A percentile compares a stretch with the other conserved stretches of the same genome.
Conservation (phyloP, 148 eudicot genomes). For the Dysphania ambrosioides region DNA sequence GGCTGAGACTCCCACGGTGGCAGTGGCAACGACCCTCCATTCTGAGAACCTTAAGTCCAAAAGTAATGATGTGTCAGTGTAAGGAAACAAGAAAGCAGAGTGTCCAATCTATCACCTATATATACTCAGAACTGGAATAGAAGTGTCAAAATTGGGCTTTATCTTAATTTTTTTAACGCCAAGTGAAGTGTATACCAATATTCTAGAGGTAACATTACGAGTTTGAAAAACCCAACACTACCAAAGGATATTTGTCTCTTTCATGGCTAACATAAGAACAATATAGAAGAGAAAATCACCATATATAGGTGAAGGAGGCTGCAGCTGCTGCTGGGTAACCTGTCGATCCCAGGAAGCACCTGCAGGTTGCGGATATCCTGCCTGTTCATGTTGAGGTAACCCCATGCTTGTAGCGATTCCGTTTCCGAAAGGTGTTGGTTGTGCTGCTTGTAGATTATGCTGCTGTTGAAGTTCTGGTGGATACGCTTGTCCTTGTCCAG, state of each 20-base stretch:
- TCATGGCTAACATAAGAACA: slow-evolving; percentile 6
- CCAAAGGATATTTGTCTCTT: not conserved
- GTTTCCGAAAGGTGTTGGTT: slow-evolving; percentile 45
- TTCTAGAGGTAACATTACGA: not conserved
- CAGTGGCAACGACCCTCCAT: slow-evolving; percentile 59
- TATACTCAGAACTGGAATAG: not conserved
- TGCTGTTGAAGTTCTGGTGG: slow-evolving; percentile 66
- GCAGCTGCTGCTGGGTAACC: slow-evolving; percentile 53
- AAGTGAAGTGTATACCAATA: not conserved
- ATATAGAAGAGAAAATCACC: slow-evolving; percentile 43
- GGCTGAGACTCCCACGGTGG: slow-evolving; percentile 96
- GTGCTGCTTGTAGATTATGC: slow-evolving; percentile 52
- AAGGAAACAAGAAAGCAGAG: not conserved
- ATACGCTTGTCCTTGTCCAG: slow-evolving; percentile 52
- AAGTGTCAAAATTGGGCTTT: not conserved
- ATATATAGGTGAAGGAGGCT: slow-evolving; percentile 58
- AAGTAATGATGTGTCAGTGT: slow-evolving; percentile 9
- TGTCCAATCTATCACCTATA: not conserved
- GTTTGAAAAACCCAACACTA: not conserved
- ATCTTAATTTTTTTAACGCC: not conserved
- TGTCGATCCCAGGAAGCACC: slow-evolving; percentile 71
- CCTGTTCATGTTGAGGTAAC: slow-evolving; percentile 52
- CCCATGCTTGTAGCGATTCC: slow-evolving; percentile 50
- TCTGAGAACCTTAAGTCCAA: slow-evolving; percentile 49
- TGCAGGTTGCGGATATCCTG: slow-evolving; percentile 44